Percentiles rank a stretch among this genome's conserved stretches.
Evolutionary conservation across 345 rosid genomes (phyloP).

Genomic region (Camelina neglecta): DNA sequence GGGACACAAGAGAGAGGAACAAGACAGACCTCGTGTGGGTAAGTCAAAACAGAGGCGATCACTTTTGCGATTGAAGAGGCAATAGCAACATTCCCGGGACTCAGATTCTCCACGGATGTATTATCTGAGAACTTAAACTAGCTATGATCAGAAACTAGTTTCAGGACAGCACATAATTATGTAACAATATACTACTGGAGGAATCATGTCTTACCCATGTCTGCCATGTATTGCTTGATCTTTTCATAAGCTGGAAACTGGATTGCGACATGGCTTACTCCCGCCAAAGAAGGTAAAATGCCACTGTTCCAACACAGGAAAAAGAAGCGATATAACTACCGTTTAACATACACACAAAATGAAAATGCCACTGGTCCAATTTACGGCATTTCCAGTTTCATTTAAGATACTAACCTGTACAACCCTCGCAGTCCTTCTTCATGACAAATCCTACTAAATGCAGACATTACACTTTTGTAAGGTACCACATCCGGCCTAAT

Average conservation of each 20-base stretch:
- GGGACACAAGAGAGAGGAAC: background rate
- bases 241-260: conserved; percentile 96
- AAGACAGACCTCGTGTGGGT: conserved; percentile 87
- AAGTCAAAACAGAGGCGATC: conserved; percentile 78
- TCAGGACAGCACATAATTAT: conserved; percentile 18
- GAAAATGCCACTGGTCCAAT: background rate
- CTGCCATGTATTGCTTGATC: conserved; percentile 81
- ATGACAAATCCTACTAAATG: conserved; percentile 70
- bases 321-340: conserved; percentile 2
- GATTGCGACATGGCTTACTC: conserved; percentile 92
- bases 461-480: conserved; percentile 73
- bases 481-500: conserved; percentile 80
- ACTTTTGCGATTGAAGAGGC: conserved; percentile 88
- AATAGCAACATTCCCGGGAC: conserved; percentile 66
- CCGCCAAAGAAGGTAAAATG: conserved; percentile 86
- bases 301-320: conserved; percentile 70
- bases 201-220: conserved; percentile 55
- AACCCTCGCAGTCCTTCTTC: conserved; percentile 94
- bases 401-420: conserved; percentile 69
- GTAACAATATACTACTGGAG: conserved; percentile 8
- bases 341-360: background rate
- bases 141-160: conserved; percentile 42
- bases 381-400: background rate
- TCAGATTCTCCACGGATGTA: conserved; percentile 63
- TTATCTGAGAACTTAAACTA: conserved; percentile 54